These are phyloP conservation scores for Suhomyces ambrosiae DNA, from an alignment of 1,139 yeast species.

Conservation along the genomic window DNA sequence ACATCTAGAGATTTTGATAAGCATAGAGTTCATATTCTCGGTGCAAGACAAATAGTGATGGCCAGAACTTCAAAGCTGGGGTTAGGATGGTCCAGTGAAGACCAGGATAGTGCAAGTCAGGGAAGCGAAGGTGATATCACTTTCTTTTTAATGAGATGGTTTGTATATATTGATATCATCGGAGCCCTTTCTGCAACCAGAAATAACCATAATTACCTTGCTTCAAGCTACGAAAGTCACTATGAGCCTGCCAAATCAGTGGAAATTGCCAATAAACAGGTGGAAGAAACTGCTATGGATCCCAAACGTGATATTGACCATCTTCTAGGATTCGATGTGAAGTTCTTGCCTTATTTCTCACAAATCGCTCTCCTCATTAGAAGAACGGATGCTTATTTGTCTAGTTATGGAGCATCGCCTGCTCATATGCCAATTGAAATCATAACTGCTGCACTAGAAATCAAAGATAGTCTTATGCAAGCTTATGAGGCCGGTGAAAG, in stretches of 20 bases:
- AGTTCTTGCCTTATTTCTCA: slow-evolving; percentile 52
- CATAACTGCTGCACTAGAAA: slow-evolving; percentile 48
- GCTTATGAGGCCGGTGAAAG: slow-evolving; percentile 39
- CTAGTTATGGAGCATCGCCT: slow-evolving; percentile 12
- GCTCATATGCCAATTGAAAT: slow-evolving; percentile 34
- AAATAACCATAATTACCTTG: slow-evolving; percentile 31
- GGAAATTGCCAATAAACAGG: slow-evolving; percentile 17
- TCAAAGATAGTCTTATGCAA: slow-evolving; percentile 39
- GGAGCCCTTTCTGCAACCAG: slow-evolving; percentile 55
- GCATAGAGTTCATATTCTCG: slow-evolving; percentile 68
- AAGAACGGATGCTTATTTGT: slow-evolving; percentile 31
- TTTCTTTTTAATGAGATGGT: slow-evolving; percentile 69
- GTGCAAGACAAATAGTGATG: slow-evolving; percentile 67
- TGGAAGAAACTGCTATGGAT: slow-evolving; percentile 16
- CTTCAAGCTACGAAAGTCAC: slow-evolving; percentile 13
- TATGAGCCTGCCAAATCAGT: slow-evolving; percentile 23
- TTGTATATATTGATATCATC: slow-evolving; percentile 68
- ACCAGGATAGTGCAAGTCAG: background rate
- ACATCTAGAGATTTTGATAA: slow-evolving; percentile 48
- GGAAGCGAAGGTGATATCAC: slow-evolving; percentile 45
- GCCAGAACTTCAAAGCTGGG: slow-evolving; percentile 39
- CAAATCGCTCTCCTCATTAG: slow-evolving; percentile 49
- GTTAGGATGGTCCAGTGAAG: slow-evolving; percentile 1
- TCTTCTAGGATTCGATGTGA: slow-evolving; percentile 60
- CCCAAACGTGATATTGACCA: slow-evolving; percentile 55